Percentiles rank a stretch among this genome's conserved stretches.
These are phyloP conservation scores for Agaricus blazei DNA, from an alignment of 768 basidiomycete species.

Conservation along the genomic window DNA sequence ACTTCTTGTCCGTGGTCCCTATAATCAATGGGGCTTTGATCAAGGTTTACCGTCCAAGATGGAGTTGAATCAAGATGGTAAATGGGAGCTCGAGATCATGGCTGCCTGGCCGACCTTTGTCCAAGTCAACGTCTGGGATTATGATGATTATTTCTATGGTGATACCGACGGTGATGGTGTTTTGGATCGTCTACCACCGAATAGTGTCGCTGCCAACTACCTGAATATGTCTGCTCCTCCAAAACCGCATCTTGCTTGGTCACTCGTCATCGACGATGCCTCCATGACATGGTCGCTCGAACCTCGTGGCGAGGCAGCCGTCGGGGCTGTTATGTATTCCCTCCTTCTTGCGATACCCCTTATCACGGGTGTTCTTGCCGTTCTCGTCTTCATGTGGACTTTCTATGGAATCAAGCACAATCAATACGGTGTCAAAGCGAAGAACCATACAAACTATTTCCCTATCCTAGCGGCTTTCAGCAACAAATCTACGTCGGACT, in stretches of 20 bases:
- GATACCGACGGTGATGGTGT: slow-evolving; percentile 85
- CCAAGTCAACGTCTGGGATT: slow-evolving; percentile 88
- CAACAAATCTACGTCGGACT: slow-evolving; percentile 63
- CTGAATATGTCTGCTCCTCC: slow-evolving; percentile 92
- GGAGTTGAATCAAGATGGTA: slow-evolving; percentile 54
- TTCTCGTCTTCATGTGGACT: slow-evolving; percentile 87
- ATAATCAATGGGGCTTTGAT: slow-evolving; percentile 92
- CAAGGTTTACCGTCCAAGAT: slow-evolving; percentile 70
- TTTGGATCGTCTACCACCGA: slow-evolving; percentile 88
- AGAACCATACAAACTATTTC: slow-evolving; percentile 74
- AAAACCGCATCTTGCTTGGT: slow-evolving; percentile 84
- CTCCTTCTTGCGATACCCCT: slow-evolving; percentile 78
- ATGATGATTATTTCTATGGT: slow-evolving; percentile 90
- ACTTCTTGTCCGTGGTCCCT: slow-evolving; percentile 81
- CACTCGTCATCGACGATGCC: slow-evolving; percentile 72
- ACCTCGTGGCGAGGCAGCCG: slow-evolving; percentile 75
- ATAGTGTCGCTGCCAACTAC: slow-evolving; percentile 79
- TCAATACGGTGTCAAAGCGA: slow-evolving; percentile 79
- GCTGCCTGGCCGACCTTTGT: slow-evolving; percentile 85
- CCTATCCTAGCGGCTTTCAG: slow-evolving; percentile 72
- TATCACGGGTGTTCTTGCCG: slow-evolving; percentile 80
- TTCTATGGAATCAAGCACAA: slow-evolving; percentile 97
- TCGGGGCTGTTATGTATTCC: slow-evolving; percentile 86
- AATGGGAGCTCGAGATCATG: slow-evolving; percentile 89
- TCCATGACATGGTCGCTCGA: slow-evolving; percentile 72